Evolutionary conservation across 23 red algal species (phyloP).

Genomic region (Gracilaria domingensis): DNA sequence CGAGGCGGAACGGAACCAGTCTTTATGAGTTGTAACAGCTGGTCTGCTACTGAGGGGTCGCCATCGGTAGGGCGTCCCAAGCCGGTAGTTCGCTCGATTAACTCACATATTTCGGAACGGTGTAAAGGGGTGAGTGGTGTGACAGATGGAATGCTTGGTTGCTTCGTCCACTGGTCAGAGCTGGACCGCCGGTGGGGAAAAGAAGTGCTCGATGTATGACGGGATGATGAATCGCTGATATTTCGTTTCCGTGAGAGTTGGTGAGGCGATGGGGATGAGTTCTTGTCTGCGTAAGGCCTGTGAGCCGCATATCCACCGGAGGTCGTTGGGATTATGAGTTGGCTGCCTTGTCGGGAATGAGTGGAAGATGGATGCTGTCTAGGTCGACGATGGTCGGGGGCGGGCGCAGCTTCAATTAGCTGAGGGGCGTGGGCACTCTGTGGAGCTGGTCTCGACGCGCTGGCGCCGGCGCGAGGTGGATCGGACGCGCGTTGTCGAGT

Average conservation of each 20-base stretch:
- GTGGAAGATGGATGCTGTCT: neutral
- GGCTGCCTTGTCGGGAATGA: neutral
- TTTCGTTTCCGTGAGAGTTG: neutral
- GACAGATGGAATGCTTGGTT: neutral
- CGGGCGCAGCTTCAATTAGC: neutral
- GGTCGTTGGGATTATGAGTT: neutral
- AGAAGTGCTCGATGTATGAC: neutral
- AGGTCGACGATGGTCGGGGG: neutral
- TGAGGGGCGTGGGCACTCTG: neutral
- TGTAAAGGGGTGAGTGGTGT: conserved; percentile 15
- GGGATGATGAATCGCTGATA: neutral
- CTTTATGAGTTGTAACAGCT: conserved; percentile 28
- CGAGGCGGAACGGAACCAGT: conserved; percentile 18
- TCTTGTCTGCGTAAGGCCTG: neutral
- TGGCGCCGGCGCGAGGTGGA: neutral
- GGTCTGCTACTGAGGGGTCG: conserved; percentile 21
- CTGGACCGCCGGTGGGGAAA: neutral
- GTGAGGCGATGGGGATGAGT: neutral
- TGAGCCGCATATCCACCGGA: neutral
- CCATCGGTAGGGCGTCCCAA: conserved; percentile 37
- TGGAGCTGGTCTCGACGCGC: neutral
- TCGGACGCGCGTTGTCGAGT: neutral
- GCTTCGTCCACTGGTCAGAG: neutral
- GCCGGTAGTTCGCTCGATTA: conserved; percentile 53
- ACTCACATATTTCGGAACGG: conserved; percentile 30